Conservation (phyloP, 495 filamentous ascomycete species). For the Lepidopterella palustris region DNA sequence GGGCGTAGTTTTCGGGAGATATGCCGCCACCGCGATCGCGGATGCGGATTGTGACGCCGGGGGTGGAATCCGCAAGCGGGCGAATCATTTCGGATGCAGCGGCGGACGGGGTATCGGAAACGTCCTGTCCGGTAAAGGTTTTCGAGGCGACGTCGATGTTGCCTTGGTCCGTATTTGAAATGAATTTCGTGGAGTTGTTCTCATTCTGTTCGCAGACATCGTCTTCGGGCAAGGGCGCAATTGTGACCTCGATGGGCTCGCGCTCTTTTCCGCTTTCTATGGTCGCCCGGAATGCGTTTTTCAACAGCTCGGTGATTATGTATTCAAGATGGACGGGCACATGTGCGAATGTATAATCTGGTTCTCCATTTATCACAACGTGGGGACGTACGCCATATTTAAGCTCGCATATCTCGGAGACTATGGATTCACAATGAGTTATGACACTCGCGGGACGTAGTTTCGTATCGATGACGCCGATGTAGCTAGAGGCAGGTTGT, state of each 20-base stretch:
- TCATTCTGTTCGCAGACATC: conserved; percentile 16
- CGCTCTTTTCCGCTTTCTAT: conserved; percentile 72
- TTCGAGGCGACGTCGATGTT: conserved; percentile 30
- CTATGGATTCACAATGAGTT: conserved; percentile 76
- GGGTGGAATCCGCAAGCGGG: conserved; percentile 53
- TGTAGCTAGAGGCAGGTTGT: conserved; percentile 58
- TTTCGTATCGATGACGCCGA: conserved; percentile 94
- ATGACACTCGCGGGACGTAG: conserved; percentile 75
- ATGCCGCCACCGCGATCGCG: conserved; percentile 94
- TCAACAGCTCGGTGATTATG: conserved; percentile 90
- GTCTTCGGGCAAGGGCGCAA: conserved; percentile 73
- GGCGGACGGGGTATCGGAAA: conserved; percentile 42
- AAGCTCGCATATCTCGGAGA: conserved; percentile 92
- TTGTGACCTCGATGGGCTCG: conserved; percentile 83
- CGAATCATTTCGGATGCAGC: conserved; percentile 41
- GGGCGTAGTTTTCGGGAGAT: conserved; percentile 65
- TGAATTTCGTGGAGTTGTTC: background rate
- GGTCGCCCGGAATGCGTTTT: conserved; percentile 91
- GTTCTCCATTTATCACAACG: conserved; percentile 73
- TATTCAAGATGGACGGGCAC: conserved; percentile 95
- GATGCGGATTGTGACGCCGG: conserved; percentile 91
- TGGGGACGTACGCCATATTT: conserved; percentile 86
- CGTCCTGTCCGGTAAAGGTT: conserved; percentile 27
- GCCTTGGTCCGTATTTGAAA: conserved; percentile 32
- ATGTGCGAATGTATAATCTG: conserved; percentile 76